A percentile compares a stretch with the other conserved stretches of the same genome.
Evolutionary conservation across 2,329 filamentous ascomycete genomes (phyloP).

Genomic region (Tolypocladium capitatum): DNA sequence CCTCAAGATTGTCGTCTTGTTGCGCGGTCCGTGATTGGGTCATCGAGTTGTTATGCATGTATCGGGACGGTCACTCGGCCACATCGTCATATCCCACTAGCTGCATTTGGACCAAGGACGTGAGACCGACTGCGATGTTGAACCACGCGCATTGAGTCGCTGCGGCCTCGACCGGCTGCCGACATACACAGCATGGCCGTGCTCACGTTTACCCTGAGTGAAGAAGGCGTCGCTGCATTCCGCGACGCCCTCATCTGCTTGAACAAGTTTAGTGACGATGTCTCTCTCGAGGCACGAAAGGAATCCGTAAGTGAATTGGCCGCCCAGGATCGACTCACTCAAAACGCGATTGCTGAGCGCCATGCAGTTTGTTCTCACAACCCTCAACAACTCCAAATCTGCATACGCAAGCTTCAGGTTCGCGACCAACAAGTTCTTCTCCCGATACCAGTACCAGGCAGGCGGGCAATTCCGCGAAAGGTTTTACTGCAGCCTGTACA

Average conservation of each 20-base stretch:
- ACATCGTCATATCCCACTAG: too few relatives aligned
- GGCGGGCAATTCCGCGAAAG: conserved; percentile 36
- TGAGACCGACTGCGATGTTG: neutral
- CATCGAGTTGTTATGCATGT: neutral
- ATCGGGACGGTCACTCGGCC: neutral
- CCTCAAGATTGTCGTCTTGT: neutral
- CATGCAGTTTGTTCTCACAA: conserved; percentile 54
- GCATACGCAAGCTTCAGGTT: conserved; percentile 64
- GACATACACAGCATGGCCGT: conserved; percentile 34
- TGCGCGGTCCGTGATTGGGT: neutral
- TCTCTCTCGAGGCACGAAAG: conserved; percentile 58
- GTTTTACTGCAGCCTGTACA: conserved; percentile 66
- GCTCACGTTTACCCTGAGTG: conserved; percentile 61
- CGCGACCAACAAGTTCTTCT: conserved; percentile 55
- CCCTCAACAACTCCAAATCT: conserved; percentile 68
- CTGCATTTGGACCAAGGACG: too few relatives aligned
- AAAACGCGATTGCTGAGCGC: neutral
- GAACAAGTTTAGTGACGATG: conserved; percentile 67
- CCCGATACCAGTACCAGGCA: conserved; percentile 54
- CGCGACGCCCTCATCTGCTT: conserved; percentile 64
- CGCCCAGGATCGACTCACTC: neutral
- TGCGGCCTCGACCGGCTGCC: neutral
- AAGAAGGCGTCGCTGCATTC: conserved; percentile 56
- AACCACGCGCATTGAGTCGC: neutral
- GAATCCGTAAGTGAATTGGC: conserved; percentile 39